Evolutionary conservation across 371 early-diverging fungal species (phyloP), one percentile per base, ranked within the genome.

Genomic region (Mucor sp.): DNA sequence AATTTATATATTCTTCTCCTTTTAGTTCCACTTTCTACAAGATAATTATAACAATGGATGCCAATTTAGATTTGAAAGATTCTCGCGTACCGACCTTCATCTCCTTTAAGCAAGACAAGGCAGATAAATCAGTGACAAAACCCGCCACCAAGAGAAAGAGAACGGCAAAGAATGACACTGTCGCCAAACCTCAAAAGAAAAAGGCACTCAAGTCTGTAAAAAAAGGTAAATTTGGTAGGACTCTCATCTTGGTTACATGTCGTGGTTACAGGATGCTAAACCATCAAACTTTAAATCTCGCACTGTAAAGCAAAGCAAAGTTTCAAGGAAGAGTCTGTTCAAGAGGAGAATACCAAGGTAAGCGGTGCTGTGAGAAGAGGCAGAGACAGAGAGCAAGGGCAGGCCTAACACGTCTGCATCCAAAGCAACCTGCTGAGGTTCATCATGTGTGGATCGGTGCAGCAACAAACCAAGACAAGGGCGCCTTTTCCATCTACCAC

Each of bases 381-480:
- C 2, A 19, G 21, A 6, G 25, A 19, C 7, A 11, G 21, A 50
- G 21, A 23, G 4, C 50, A 14, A 37, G 37, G 17, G 53, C 47
- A 50, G 23, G 43, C 15, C 15, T 50, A 23, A 48, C 30, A 35
- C 12, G 37, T 55, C 12, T 33, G 23, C 47, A 23, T 1, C 4
- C 4, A 50, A 50, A 47, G 65, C 37, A 65, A 27, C 47, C 48
- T 17, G 33, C 48, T 17, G 33, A 33, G 33, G 21, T 19, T 21
- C 47, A 58, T 17, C 61, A 64, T 19, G 30, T 71, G 9, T 71
- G 71, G 71, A 37, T 71, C 37, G 71, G 71, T 47, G 71, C 64
- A 23, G 53, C 37, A 47, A 32, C 44, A n/a, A 32, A 60, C 7
- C 30, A 64, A 33, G 55, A 60, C 0, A 48, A 47, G 27, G 71